A percentile compares a stretch with the other conserved stretches of the same genome.
phyloP scores from a whole-genome alignment of 2,329 filamentous ascomycete genomes.

The Fusarium sp. region DNA sequence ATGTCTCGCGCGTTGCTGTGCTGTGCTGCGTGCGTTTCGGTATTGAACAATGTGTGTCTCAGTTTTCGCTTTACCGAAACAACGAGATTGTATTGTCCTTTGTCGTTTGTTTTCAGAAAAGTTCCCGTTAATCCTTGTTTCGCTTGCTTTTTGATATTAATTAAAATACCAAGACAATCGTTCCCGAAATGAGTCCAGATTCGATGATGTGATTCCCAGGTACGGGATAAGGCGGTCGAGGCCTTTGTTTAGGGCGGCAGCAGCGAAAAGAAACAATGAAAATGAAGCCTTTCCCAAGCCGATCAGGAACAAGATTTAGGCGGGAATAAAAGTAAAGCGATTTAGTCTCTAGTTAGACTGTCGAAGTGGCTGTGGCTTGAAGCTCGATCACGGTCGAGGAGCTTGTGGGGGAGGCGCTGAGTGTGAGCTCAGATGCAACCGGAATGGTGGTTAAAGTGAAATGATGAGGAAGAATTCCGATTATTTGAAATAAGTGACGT shows the following conservation, averaged over 20 bases:
- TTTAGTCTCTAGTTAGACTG: conserved; percentile 11
- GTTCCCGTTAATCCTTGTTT: conserved; percentile 13
- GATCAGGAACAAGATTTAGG: conserved; percentile 9
- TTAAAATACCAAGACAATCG: conserved; percentile 26
- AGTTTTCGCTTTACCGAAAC: conserved; percentile 26
- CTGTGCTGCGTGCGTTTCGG: conserved; percentile 35
- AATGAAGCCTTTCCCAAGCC: conserved; percentile 33
- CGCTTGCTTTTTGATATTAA: conserved; percentile 21
- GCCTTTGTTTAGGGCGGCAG: conserved; percentile 26
- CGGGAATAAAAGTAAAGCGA: conserved; percentile 11
- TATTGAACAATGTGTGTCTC: conserved; percentile 28
- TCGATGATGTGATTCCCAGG: conserved; percentile 9
- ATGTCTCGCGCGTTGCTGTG: conserved; percentile 26
- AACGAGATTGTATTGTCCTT: conserved; percentile 28
- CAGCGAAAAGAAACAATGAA: conserved; percentile 29
- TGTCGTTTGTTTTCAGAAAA: conserved; percentile 31
- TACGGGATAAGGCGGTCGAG: conserved; percentile 38
- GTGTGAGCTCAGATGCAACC: conserved; percentile 10
- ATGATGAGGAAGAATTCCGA: conserved; percentile 8
- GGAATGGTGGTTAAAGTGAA: conserved; percentile 41
- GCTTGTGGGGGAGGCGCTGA: conserved; percentile 30
- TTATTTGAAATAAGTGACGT: conserved; percentile 24
- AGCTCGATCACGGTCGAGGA: conserved; percentile 13
- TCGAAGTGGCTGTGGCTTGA: conserved; percentile 22
- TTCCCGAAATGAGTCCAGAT: conserved; percentile 17